Evolutionary conservation across 225 moss, liverwort and hornwort genomes (phyloP), one percentile per base, ranked within the genome.

Genomic region (Polytrichum formosum): DNA sequence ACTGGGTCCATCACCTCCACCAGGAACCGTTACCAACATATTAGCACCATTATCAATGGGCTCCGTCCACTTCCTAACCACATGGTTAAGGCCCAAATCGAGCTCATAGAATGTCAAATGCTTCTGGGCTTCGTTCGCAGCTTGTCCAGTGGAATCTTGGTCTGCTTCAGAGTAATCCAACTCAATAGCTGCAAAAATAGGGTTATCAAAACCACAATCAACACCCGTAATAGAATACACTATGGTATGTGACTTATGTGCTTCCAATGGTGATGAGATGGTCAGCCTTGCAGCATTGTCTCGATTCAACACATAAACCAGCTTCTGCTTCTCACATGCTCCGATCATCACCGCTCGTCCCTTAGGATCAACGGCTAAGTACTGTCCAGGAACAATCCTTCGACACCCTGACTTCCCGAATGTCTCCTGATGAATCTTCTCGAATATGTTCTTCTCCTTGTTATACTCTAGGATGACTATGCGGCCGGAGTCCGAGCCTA

Each of bases 261-360:
- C 97, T 73, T 98, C 98, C 73, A 82, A 70, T 64, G 78, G 78
- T 53, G 78, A 96, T 62, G 96, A 98, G 74, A 98, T 98, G 0
- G 98, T 98, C 0, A 98, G 88, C 21, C 98, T 79, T 63, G 98
- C 98, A 26, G 98, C 92, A 79, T 98, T 98, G 75, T 98, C 98
- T 16, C 98, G 82, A 64, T 98, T 98, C 5, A 98, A 74, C 56
- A 98, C 98, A 56, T 98, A 98, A 63, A 98, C 98, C 13, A 98
- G 92, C 88, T 98, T 98, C 83, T 98, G 98, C 91, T 98, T 98
- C 75, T 98, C 98, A 68, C 91, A 86, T 65, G 98, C 98, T 65
- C 92, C 98, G 18, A 98, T 88, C 98, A 98, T 92, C 16, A 94
- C 98, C 13, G 98, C 98, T 63, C 98, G 88, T 30, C 98, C 98